phyloP scores from a whole-genome alignment of 2,329 filamentous ascomycete genomes.

The Kalmusia sp. region DNA sequence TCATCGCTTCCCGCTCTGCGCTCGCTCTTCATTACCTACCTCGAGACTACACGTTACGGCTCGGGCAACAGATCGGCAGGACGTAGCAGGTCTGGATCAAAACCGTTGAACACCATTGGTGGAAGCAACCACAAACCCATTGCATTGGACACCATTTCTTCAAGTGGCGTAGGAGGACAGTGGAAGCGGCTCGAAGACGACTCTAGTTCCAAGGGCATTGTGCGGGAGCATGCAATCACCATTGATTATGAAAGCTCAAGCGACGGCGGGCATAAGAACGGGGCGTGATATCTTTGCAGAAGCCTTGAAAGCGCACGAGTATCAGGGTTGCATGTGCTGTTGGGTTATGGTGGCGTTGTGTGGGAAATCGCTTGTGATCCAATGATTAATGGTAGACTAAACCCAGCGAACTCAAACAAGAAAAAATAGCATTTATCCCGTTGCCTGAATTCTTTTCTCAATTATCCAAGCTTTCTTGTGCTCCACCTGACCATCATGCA shows the following conservation, averaged over 20 bases:
- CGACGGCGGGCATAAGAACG: not conserved
- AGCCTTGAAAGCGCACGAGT: not conserved
- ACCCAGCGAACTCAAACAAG: too few relatives aligned
- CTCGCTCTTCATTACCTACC: not conserved
- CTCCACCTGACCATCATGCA: too few relatives aligned
- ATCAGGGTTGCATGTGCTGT: too few relatives aligned
- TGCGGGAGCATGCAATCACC: not conserved
- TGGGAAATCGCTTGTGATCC: too few relatives aligned
- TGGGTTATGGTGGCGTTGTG: too few relatives aligned
- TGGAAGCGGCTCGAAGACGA: not conserved
- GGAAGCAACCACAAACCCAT: not conserved
- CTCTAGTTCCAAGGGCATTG: not conserved
- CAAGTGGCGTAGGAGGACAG: not conserved
- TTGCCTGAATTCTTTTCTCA: too few relatives aligned
- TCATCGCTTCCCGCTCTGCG: not conserved
- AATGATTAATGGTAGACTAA: too few relatives aligned
- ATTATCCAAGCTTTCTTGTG: too few relatives aligned
- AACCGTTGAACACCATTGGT: not conserved
- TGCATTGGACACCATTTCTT: not conserved
- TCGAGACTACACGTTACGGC: not conserved
- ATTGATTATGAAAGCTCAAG: not conserved
- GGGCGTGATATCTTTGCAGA: not conserved
- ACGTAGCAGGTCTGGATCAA: not conserved
- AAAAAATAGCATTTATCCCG: too few relatives aligned
- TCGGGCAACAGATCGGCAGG: not conserved